Evolutionary conservation across 1,284 basidiomycete species (phyloP), one percentile per base, ranked within the genome.

Genomic region (Apiotrichum porosum): DNA sequence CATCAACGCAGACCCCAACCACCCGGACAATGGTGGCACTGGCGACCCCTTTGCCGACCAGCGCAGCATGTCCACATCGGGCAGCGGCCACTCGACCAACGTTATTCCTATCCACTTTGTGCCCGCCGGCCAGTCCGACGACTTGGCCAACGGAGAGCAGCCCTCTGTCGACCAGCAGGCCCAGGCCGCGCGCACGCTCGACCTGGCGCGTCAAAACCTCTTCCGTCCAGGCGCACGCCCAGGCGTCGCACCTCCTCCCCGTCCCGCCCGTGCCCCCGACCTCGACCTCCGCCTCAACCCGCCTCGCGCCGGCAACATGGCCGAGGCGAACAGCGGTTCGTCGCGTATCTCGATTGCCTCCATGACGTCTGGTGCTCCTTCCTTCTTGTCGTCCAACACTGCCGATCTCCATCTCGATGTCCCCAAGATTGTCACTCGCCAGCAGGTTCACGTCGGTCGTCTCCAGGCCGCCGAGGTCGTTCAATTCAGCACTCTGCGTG

Each of bases 81-180:
- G 58, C 17, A 56, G 54, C 10, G 62, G 60, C 10, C 58, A 62
- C 30, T 60, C 61, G 13, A 69, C 70, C 24, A 70, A 73, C 42
- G 69, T 74, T 37, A 71, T 74, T 21, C 73, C 72, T 2, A 75
- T 73, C 37, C 71, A 72, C 36, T 75, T 60, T 40, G 67, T 72
- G n/a, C 69, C 71, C 12, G 58, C 62, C 13, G 52, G 54, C 22
- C 48, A 49, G 36, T 57, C 57, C 21, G 52, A 61, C 35, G 62
- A 65, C 32, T 32, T 47, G 10, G 44, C 51, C 4, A 17, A 43
- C 33, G 45, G 47, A 4, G 26, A 47, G 13, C 41, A 41, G 15
- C 31, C 30, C 31, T 6, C 26, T 6, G 40, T 30, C 9, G 32
- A 34, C 2, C 52, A 49, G 40, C 54, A 54, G 39, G 48, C 48